Evolutionary conservation across 805 yeast genomes (phyloP), one percentile per base, ranked within the genome.

Genomic region (Cyberlindnera amylophila): DNA sequence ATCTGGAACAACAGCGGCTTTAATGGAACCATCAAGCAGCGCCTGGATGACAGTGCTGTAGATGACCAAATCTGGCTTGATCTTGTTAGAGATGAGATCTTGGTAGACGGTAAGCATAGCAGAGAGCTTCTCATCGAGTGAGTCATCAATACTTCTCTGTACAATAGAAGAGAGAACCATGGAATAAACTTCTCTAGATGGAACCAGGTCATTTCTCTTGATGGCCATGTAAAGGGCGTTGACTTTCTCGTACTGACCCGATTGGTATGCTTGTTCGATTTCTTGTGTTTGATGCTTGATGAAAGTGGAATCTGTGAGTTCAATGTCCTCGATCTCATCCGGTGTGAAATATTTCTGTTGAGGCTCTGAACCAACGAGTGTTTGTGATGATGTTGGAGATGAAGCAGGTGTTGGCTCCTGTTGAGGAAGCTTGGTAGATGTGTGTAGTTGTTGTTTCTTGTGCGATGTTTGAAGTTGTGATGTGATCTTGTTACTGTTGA

Each of bases 101-200:
- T 84, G 85, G 56, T 84, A 84, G 28, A 82, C 79, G 16, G 78
- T 81, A 49, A 84, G 63, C 44, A 84, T 58, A 41, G 73, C 76
- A 2, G 86, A 82, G 57, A 84, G 67, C 55, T 74, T 75, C 35
- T 72, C 73, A 57, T 84, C 88, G 6, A 76, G 61, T 19, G 79
- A 67, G 47, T 71, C 74, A 42, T 74, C 75, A 42, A 77, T 61
- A 3, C 66, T 53, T 59, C 93, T 70, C 33, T 59, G 46, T 12
- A 72, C 61, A 10, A 84, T 70, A 1, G 89, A 79, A 16, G 64
- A 59, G 34, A 84, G 62, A 5, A 83, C 78, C 14, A 72, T 63
- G 46, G 77, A 74, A 62, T 77, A 84, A 2, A 70, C 59, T 3
- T 69, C 72, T 6, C 77, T 57, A 7, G 79, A 65, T 21, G 86